These are phyloP conservation scores for Giardia muris DNA, from an alignment of 208 protist species.

Conservation along the genomic window DNA sequence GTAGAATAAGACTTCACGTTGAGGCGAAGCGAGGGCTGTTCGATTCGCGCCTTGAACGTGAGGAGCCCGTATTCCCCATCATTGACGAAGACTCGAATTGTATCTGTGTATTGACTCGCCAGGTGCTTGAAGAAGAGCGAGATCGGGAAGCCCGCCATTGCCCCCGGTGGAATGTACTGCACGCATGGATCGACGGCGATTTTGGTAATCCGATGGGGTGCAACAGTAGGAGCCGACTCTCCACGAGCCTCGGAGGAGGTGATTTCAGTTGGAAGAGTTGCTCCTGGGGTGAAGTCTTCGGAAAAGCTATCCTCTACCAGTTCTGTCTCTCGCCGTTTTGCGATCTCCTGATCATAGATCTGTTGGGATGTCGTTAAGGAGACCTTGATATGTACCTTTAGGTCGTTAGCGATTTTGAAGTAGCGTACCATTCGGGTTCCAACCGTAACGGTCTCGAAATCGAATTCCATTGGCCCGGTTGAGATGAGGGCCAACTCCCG, in stretches of 20 bases:
- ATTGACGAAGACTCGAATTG: slow-evolving; percentile 3
- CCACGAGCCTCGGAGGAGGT: not conserved
- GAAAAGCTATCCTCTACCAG: not conserved
- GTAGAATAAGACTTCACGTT: not conserved
- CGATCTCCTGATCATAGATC: not conserved
- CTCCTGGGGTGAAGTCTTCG: not conserved
- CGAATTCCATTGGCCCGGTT: slow-evolving; percentile 8
- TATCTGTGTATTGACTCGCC: not conserved
- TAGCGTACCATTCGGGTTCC: not conserved
- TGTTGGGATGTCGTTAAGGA: not conserved
- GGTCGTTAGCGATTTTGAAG: slow-evolving; percentile 22
- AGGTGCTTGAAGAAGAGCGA: not conserved
- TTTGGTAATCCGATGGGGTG: not conserved
- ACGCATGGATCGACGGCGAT: not conserved
- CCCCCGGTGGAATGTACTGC: not conserved
- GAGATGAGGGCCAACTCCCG: not conserved
- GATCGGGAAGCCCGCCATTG: not conserved
- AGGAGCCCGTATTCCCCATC: not conserved
- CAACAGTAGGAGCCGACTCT: not conserved
- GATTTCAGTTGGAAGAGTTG: not conserved
- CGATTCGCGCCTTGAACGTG: not conserved
- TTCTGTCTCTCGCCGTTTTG: not conserved
- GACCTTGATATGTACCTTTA: not conserved
- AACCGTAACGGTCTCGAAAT: not conserved
- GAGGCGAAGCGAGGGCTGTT: not conserved